Base-by-base conservation (phyloP, 176 grass and related monocot genomes). In the Puya raimondii region DNA sequence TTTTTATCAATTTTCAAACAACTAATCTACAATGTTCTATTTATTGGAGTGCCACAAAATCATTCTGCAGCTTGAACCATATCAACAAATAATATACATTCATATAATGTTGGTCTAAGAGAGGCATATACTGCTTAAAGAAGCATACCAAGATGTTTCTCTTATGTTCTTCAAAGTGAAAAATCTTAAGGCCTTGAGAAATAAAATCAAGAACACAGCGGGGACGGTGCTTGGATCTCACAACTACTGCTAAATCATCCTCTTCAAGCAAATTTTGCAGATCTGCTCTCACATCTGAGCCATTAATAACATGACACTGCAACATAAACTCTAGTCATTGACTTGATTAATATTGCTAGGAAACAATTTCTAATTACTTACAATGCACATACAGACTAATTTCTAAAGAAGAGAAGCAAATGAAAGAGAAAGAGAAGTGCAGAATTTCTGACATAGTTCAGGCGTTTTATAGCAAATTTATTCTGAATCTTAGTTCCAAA, bases 181-280 rank as follows among this genome's bases (percentile, higher is more conserved):
- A 83, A 76, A 90, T 74, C 3, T 85, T 67, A 27, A 97, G 63
- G 59, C 67, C 65, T 69, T 92, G 89, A 4, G 89, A 88, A 71
- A 97, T 97, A 76, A 97, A 97, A 68, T 97, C 82, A 57, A 97
- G 74, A 9, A 97, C 72, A 50, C 94, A 97, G 2, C 89, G 86
- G 22, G 94, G 89, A 0, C 71, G 84, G 50, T 97, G 89, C 23
- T 92, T 80, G 10, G 94, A 97, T 65, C 72, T 73, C 13, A 97
- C 12, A 72, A 97, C 59, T 21, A 92, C 68, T 52, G 76, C 22
- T 15, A 97, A n/a, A 75, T 97, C 93, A 4, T 89, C 93, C 20
- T 90, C 79, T 64, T 86, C 13, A 20, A 97, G 89, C 50, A 97
- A 78, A 47, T 72, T 81, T 69, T 88, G 71, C 53, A 97, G 82